A percentile compares a stretch with the other conserved stretches of the same genome.
These are phyloP conservation scores for Lasiosphaeria ovina DNA, from an alignment of 495 filamentous ascomycete genomes.

Conservation along the genomic window DNA sequence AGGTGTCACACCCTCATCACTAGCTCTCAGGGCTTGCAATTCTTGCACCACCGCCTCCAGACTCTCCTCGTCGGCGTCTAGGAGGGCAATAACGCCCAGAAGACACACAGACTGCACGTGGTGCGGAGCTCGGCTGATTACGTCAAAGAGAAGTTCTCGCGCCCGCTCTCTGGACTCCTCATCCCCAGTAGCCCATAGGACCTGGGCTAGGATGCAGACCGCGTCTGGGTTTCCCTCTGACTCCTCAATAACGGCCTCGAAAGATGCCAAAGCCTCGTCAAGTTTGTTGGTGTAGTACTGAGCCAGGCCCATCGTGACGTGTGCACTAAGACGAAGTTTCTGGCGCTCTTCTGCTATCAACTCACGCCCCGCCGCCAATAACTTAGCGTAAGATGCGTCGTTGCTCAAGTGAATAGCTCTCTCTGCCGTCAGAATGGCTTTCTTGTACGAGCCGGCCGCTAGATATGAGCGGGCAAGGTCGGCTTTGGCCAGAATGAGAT, in stretches of 20 bases:
- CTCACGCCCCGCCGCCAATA: slow-evolving; percentile 52
- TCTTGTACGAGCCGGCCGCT: slow-evolving; percentile 58
- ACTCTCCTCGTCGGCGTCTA: slow-evolving; percentile 75
- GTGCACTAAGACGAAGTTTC: slow-evolving; percentile 75
- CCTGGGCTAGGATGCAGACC: slow-evolving; percentile 81
- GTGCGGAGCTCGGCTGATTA: slow-evolving; percentile 65
- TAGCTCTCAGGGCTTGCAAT: slow-evolving; percentile 66
- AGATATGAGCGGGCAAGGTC: slow-evolving; percentile 81
- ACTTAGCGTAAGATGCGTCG: slow-evolving; percentile 58
- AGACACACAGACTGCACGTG: slow-evolving; percentile 77
- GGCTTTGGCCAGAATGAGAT: slow-evolving; percentile 79
- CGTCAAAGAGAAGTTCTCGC: slow-evolving; percentile 73
- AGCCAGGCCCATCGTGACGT: slow-evolving; percentile 81
- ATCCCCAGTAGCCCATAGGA: slow-evolving; percentile 87
- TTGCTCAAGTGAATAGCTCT: slow-evolving; percentile 68
- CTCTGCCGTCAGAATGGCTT: slow-evolving; percentile 71
- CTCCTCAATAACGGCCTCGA: slow-evolving; percentile 78
- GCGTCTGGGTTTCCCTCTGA: slow-evolving; percentile 77
- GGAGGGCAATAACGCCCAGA: slow-evolving; percentile 74
- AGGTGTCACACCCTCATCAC: slow-evolving; percentile 45
- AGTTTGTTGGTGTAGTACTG: slow-evolving; percentile 65
- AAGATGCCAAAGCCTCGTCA: slow-evolving; percentile 69
- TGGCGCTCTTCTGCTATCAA: slow-evolving; percentile 52
- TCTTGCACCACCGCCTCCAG: slow-evolving; percentile 79
- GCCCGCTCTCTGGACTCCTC: slow-evolving; percentile 72